phyloP scores from a whole-genome alignment of 176 grass and related monocot genomes.

The Olyra latifolia region DNA sequence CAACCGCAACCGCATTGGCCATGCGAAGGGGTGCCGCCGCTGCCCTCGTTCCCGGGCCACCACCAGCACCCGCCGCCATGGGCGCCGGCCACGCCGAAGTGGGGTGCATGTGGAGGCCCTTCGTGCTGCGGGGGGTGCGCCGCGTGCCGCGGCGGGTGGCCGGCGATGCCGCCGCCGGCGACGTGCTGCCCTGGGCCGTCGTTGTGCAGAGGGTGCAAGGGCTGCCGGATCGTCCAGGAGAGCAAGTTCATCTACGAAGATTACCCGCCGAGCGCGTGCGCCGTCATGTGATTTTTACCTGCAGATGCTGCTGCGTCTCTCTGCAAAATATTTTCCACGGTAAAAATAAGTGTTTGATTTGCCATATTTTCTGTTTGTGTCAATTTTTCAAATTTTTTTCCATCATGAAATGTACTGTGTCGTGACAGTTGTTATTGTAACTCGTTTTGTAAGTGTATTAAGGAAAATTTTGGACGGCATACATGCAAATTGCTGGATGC shows the following conservation, averaged over 20 bases:
- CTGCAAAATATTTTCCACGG: neutral
- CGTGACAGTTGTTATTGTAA: neutral
- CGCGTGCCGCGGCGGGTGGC: constrained; percentile 33
- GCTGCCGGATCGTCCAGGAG: constrained; percentile 41
- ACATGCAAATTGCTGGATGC: no score
- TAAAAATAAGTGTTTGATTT: neutral
- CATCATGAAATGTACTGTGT: neutral
- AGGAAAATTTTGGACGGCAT: no score
- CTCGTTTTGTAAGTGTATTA: neutral
- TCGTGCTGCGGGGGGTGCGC: constrained; percentile 39
- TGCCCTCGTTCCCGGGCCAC: neutral
- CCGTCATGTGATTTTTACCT: constrained; percentile 46
- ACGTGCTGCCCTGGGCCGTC: constrained; percentile 38
- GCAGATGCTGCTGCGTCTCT: neutral
- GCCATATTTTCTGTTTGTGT: neutral
- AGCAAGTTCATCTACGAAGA: constrained; percentile 58
- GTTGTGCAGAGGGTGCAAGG: constrained; percentile 52
- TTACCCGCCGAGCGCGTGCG: constrained; percentile 38
- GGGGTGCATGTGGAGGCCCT: constrained; percentile 29
- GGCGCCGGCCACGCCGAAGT: neutral
- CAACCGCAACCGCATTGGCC: neutral
- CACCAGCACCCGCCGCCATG: constrained; percentile 19
- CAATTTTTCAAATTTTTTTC: neutral
- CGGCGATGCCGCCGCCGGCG: neutral
- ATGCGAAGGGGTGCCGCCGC: neutral